Conservation (phyloP, 2,329 filamentous ascomycete species). For the Fusarium nisikadoi region DNA sequence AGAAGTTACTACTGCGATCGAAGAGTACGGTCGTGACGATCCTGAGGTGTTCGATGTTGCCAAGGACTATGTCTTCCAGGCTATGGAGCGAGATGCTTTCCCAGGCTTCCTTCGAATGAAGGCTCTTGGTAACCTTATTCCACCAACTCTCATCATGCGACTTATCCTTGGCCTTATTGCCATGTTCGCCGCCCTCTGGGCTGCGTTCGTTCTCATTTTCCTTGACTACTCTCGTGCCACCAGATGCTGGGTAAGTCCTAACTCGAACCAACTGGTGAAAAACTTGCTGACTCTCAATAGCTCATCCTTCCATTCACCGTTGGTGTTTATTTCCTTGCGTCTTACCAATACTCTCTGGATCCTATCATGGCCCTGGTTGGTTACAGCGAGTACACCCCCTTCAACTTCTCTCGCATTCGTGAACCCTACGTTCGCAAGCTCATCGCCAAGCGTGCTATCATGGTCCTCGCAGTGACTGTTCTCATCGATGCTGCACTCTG, state of each 20-base stretch:
- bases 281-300: constrained; percentile 45
- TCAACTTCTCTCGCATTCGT: constrained; percentile 86
- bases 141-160: constrained; percentile 85
- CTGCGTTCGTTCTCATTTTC: constrained; percentile 92
- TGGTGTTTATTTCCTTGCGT: constrained; percentile 86
- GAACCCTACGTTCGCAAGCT: constrained; percentile 92
- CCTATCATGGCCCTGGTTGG: constrained; percentile 89
- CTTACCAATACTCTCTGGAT: constrained; percentile 96
- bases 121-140: constrained; percentile 94
- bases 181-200: constrained; percentile 94
- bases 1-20: constrained; percentile 87
- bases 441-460: constrained; percentile 82
- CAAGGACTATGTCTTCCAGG: constrained; percentile 99
- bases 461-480: constrained; percentile 80
- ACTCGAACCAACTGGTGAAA: not conserved
- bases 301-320: constrained; percentile 90
- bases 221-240: constrained; percentile 78
- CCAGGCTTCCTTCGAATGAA: constrained; percentile 95
- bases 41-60: constrained; percentile 97
- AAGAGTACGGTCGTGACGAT: constrained; percentile 91
- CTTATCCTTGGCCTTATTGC: constrained; percentile 83
- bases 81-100: constrained; percentile 99
- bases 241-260: constrained; percentile 81
- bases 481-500: constrained; percentile 84
- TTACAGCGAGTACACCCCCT: constrained; percentile 95